Evolutionary conservation across 2,329 filamentous ascomycete genomes (phyloP), one percentile per base, ranked within the genome.

Genomic region (Colletotrichum filicis): DNA sequence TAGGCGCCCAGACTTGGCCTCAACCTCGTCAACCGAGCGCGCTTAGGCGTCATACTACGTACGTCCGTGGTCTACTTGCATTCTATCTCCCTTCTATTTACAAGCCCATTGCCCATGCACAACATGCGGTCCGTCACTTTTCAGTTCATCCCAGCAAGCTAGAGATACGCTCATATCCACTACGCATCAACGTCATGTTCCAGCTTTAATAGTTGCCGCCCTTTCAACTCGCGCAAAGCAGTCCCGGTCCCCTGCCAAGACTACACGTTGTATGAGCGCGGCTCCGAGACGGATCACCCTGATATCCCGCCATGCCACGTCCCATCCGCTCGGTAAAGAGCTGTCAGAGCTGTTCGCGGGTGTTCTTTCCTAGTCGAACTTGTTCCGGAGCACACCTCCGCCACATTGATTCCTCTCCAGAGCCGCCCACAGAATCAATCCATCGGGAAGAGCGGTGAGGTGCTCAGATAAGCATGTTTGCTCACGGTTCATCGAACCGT

Each of bases 401-500:
- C 63, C 32, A 42, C 28, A 53, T 53, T 28, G n/a, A 26, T 7
- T 2, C 6, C 7, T 24, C 46, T 32, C 22, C 6, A 16, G 8
- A 37, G 12, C 53, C n/a, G 16, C 42, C 19, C 42, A n/a, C 7
- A n/a, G 19, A n/a, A n/a, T n/a, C 16, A 46, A n/a, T n/a, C 5
- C 42, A n/a, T 46, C 19, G 16, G 22, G 58, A 68, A 63, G 53
- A 63, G 65, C 68, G 57, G 64, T 71, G 52, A 68, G 55, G 53
- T 52, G 52, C 57, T n/a, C 64, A 42, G 26, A 57, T 49, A 61
- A 62, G 49, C 49, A 62, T 56, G 28, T 22, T n/a, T 22, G n/a
- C 35, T 16, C n/a, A 28, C 55, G 28, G 58, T 37, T 71, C 7
- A 22, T 42, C 30, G 32, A 42, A 46, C 52, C 19, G 16, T 46